Evolutionary conservation across 129 eudicot species (phyloP).

Genomic region (Pittosporum tobira): DNA sequence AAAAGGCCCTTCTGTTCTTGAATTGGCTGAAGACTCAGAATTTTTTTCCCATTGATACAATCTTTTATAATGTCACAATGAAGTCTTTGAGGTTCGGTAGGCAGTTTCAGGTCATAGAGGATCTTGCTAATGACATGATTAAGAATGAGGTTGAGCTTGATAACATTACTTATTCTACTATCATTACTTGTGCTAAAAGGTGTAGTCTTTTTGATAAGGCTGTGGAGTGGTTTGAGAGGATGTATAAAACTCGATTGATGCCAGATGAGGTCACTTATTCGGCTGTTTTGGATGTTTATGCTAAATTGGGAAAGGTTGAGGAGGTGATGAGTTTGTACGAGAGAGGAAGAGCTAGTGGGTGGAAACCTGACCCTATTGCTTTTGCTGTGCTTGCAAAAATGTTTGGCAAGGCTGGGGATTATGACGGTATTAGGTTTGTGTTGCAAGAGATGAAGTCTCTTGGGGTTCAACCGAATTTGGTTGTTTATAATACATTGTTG

Average conservation of each 20-base stretch:
- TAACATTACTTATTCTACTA: constrained; percentile 63
- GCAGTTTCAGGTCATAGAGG: constrained; percentile 58
- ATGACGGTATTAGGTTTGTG: constrained; percentile 58
- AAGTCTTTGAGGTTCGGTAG: constrained; percentile 61
- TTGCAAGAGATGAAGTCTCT: constrained; percentile 58
- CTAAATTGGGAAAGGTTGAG: constrained; percentile 55
- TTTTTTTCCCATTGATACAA: constrained; percentile 53
- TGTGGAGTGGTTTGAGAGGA: constrained; percentile 73
- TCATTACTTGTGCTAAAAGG: constrained; percentile 65
- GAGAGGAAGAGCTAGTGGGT: constrained; percentile 58
- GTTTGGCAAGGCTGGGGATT: constrained; percentile 72
- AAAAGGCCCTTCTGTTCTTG: constrained; percentile 43
- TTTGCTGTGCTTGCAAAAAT: constrained; percentile 54
- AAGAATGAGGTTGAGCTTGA: constrained; percentile 37
- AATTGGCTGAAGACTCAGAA: constrained; percentile 55
- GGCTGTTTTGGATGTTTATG: constrained; percentile 59
- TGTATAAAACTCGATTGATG: constrained; percentile 66
- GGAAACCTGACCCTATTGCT: constrained; percentile 59
- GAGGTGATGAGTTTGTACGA: constrained; percentile 71
- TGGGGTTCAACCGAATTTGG: constrained; percentile 55
- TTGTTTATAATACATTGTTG: constrained; percentile 50
- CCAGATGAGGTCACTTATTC: constrained; percentile 79
- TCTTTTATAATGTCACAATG: constrained; percentile 58
- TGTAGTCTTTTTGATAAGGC: constrained; percentile 50
- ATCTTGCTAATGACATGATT: constrained; percentile 55